Base-by-base conservation (phyloP, 371 early-diverging fungal species). In the Mortierella sp. region DNA sequence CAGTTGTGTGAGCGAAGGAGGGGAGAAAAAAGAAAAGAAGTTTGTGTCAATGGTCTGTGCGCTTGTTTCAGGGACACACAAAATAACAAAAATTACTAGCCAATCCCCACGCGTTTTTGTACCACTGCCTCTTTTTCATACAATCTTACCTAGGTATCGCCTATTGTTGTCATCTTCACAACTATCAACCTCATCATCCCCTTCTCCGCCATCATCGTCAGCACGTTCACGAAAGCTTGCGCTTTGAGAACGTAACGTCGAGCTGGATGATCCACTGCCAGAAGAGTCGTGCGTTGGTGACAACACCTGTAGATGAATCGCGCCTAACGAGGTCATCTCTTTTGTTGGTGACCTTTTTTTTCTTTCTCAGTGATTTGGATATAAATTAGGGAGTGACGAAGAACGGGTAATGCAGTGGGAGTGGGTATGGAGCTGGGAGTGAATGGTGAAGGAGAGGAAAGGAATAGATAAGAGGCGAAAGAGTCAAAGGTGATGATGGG, bases 251-350 rank as follows among this genome's bases (percentile, higher is more conserved):
- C 19, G 65, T 11, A 69, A 13, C 1, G 70, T 69, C 3, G 75
- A 39, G 44, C 43, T 66, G 6, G 66, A 55, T 2, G 70, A 70
- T 2, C 22, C 70, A 22, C 44, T 66, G 39, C 29, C 53, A 52
- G n/a, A 61, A 52, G 29, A 43, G 29, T 13, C 55, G 8, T 16
- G 61, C 2, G 19, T 26, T n/a, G 26, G 74, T 43, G 52, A 34
- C 31, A 31, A 64, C 44, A 34, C 48, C 31, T 75, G 64, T 9
- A 76, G 48, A 16, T 65, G 58, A 45, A 76, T 71, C 10, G 64
- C 63, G 31, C 47, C 71, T 31, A 76, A 50, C 26, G 71, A 76
- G 7, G 77, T 67, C 77, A 76, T 76, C 13, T 16, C 16, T 1
- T 50, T 68, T n/a, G 19, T 19, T 24, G 37, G 29, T 19, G 10